A percentile compares a stretch with the other conserved stretches of the same genome.
phyloP scores from a whole-genome alignment of 345 rosid genomes.

The Lepidium didymum region DNA sequence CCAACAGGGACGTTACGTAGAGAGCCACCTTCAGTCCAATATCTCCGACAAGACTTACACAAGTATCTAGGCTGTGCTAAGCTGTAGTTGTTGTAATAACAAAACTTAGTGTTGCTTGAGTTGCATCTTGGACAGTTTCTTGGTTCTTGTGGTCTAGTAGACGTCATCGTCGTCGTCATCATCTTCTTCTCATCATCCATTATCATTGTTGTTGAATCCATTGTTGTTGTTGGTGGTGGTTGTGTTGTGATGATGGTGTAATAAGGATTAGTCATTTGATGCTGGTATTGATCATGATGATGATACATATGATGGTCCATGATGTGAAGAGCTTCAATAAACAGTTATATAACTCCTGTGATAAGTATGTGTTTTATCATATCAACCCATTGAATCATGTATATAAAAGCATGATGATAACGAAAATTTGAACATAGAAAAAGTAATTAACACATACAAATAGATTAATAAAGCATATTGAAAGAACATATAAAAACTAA shows the following conservation, averaged over 20 bases:
- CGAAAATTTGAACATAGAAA: slow-evolving; percentile 4
- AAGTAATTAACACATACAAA: background rate
- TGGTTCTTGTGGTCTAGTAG: slow-evolving; percentile 25
- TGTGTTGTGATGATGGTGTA: slow-evolving; percentile 10
- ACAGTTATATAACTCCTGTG: slow-evolving; percentile 11
- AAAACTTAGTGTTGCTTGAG: slow-evolving; percentile 31
- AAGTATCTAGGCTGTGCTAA: slow-evolving; percentile 32
- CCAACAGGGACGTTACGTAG: slow-evolving; percentile 33
- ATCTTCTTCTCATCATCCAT: slow-evolving; percentile 24
- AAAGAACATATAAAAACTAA: background rate
- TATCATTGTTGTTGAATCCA: slow-evolving; percentile 15
- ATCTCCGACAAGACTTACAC: slow-evolving; percentile 30
- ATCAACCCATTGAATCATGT: background rate
- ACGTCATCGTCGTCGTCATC: slow-evolving; percentile 10
- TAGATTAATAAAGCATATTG: background rate
- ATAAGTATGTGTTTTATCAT: background rate
- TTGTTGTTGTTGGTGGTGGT: slow-evolving; percentile 4
- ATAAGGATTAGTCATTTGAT: slow-evolving; percentile 12
- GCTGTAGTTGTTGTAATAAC: slow-evolving; percentile 33
- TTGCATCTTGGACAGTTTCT: slow-evolving; percentile 34
- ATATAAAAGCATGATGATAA: slow-evolving; percentile 4
- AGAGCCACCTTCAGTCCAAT: slow-evolving; percentile 34
- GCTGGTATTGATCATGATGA: slow-evolving; percentile 20
- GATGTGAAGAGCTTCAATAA: background rate
- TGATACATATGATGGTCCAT: slow-evolving; percentile 22